Evolutionary conservation across 2,329 filamentous ascomycete genomes (phyloP).

Genomic region (Plectosphaerella sp.): DNA sequence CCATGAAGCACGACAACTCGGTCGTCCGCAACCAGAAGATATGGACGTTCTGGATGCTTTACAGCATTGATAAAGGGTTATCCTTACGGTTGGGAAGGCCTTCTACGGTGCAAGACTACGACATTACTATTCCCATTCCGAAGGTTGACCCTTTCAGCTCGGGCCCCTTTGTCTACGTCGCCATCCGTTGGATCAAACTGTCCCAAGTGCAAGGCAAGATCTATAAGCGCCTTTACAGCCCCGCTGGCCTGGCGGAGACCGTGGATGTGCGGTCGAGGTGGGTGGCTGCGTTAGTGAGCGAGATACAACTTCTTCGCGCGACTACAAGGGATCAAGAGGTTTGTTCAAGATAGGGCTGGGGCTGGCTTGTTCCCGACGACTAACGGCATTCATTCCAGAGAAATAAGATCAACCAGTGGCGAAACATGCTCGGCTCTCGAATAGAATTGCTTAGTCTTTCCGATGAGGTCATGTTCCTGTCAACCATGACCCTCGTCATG

Average conservation of each 20-base stretch:
- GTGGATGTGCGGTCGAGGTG: constrained; percentile 25
- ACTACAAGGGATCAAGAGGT: background rate
- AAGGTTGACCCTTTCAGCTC: constrained; percentile 25
- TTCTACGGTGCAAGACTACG: constrained; percentile 51
- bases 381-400: background rate
- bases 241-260: constrained; percentile 30
- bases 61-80: constrained; percentile 51
- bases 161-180: constrained; percentile 24
- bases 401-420: background rate
- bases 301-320: constrained; percentile 16
- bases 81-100: constrained; percentile 49
- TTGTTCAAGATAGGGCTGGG: background rate
- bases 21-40: constrained; percentile 25
- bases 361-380: background rate
- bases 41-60: constrained; percentile 52
- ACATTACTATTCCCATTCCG: constrained; percentile 39
- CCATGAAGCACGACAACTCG: constrained; percentile 18
- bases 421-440: constrained; percentile 15
- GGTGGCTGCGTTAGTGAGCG: constrained; percentile 23
- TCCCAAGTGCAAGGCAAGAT: constrained; percentile 50
- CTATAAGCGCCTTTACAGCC: constrained; percentile 50
- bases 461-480: constrained; percentile 35
- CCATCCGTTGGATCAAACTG: constrained; percentile 43
- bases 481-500: constrained; percentile 35
- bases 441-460: constrained; percentile 29